phyloP scores from a whole-genome alignment of 768 basidiomycete species.

The Lentinula raphanica region DNA sequence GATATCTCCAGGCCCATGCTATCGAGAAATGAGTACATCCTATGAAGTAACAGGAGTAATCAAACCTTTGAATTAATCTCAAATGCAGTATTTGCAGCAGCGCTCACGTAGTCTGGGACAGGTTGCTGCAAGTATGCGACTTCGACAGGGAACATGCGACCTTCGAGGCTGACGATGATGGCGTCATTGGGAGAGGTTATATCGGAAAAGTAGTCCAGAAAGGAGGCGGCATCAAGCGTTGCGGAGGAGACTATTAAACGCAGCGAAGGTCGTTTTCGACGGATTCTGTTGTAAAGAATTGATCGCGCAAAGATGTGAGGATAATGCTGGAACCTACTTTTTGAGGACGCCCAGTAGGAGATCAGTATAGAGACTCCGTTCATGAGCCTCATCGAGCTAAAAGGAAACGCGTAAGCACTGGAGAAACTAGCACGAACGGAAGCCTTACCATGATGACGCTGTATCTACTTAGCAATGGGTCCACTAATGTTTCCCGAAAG shows the following conservation, averaged over 20 bases:
- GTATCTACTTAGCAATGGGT: conserved; percentile 87
- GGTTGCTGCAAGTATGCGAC: conserved; percentile 82
- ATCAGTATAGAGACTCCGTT: conserved; percentile 94
- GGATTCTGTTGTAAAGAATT: conserved; percentile 53
- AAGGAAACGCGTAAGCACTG: conserved; percentile 1
- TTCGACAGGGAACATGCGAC: conserved; percentile 93
- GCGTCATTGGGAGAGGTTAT: conserved; percentile 62
- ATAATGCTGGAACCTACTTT: conserved; percentile 51
- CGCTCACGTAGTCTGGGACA: conserved; percentile 71
- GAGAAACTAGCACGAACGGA: neutral
- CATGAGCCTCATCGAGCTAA: conserved; percentile 96
- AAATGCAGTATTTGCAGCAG: conserved; percentile 79
- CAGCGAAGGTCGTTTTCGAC: conserved; percentile 84
- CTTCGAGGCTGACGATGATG: conserved; percentile 85
- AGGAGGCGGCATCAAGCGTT: conserved; percentile 87
- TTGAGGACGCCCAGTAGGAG: conserved; percentile 86
- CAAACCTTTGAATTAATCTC: conserved; percentile 75
- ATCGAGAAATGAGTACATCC: neutral
- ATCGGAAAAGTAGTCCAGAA: conserved; percentile 83
- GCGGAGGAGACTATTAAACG: conserved; percentile 93
- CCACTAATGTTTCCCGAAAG: conserved; percentile 88
- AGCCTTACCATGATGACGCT: conserved; percentile 87
- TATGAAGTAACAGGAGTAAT: neutral
- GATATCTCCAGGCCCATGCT: conserved; percentile 86
- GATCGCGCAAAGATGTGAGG: too few species aligned